These are phyloP conservation scores for Calycina herbarum DNA, from an alignment of 2,329 filamentous ascomycete species.

Conservation along the genomic window DNA sequence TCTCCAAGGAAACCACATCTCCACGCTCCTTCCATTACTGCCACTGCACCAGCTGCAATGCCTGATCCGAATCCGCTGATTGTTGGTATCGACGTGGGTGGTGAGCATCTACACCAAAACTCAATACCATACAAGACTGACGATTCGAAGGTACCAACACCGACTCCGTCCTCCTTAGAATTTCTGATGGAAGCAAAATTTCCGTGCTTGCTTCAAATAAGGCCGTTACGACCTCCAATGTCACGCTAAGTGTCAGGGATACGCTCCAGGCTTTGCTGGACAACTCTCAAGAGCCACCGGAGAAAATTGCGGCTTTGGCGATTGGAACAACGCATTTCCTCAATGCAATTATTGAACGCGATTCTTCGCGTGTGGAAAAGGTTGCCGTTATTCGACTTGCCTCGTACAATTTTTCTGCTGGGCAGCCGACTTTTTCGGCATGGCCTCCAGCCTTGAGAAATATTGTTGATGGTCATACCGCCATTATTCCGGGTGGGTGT, in stretches of 20 bases:
- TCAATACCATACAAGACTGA: neutral
- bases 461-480: conserved; percentile 49
- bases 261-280: conserved; percentile 27
- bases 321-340: conserved; percentile 45
- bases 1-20: neutral
- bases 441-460: conserved; percentile 46
- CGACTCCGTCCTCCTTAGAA: conserved; percentile 13
- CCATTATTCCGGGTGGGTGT: conserved; percentile 48
- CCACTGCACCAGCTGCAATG: neutral
- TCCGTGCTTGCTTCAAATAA: conserved; percentile 31
- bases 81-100: neutral
- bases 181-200: neutral
- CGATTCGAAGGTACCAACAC: conserved; percentile 39
- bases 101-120: neutral
- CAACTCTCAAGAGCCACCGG: conserved; percentile 21
- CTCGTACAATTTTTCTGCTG: conserved; percentile 49
- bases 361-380: conserved; percentile 37
- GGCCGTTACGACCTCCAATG: conserved; percentile 31
- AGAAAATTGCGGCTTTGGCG: conserved; percentile 24
- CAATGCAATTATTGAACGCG: conserved; percentile 9
- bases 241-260: conserved; percentile 28
- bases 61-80: conserved; percentile 5
- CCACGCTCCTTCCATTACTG: neutral
- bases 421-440: conserved; percentile 49
- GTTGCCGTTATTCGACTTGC: conserved; percentile 47